Evolutionary conservation across 352 stramenopile genomes (phyloP).

Genomic region (Phytophthora quininea): DNA sequence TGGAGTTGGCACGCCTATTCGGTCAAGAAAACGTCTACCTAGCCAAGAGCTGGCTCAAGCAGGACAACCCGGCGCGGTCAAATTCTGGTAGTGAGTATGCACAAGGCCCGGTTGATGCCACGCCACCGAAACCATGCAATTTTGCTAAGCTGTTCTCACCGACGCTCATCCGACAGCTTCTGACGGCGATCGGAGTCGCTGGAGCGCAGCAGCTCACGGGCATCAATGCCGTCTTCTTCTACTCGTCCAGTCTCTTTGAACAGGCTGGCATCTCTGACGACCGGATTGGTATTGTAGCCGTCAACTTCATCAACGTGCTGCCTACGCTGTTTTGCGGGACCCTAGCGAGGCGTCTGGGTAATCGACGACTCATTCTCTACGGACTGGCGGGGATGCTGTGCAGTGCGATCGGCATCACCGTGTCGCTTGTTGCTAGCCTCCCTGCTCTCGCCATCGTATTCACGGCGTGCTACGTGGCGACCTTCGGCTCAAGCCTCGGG

Average conservation of each 20-base stretch:
- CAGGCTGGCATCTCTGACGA: slow-evolving; percentile 58
- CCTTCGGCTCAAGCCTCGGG: slow-evolving; percentile 36
- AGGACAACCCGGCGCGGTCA: slow-evolving; percentile 6
- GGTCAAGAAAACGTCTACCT: slow-evolving; percentile 30
- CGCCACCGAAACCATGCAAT: slow-evolving; percentile 31
- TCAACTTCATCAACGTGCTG: slow-evolving; percentile 65
- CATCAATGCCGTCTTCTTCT: slow-evolving; percentile 78
- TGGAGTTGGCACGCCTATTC: slow-evolving; percentile 34
- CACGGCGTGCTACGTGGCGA: slow-evolving; percentile 38
- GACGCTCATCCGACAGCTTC: slow-evolving; percentile 42
- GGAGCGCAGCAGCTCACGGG: slow-evolving; percentile 60
- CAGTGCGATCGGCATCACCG: slow-evolving; percentile 53
- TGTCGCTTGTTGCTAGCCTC: slow-evolving; percentile 29
- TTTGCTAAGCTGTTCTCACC: slow-evolving; percentile 24
- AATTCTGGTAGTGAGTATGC: slow-evolving; percentile 5
- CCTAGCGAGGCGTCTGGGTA: slow-evolving; percentile 48
- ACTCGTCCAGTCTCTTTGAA: slow-evolving; percentile 69
- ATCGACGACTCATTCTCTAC: slow-evolving; percentile 52
- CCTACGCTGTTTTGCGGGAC: slow-evolving; percentile 48
- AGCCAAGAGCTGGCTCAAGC: slow-evolving; percentile 30
- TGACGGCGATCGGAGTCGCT: slow-evolving; percentile 52
- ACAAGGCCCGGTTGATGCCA: slow-evolving; percentile 12
- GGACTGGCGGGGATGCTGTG: slow-evolving; percentile 57
- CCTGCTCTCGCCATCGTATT: slow-evolving; percentile 40
- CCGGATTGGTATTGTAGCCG: slow-evolving; percentile 57